Percentiles rank a stretch among this genome's conserved stretches.
Evolutionary conservation across 805 yeast genomes (phyloP).

Genomic region (Sugiyamaella mastotermitis): DNA sequence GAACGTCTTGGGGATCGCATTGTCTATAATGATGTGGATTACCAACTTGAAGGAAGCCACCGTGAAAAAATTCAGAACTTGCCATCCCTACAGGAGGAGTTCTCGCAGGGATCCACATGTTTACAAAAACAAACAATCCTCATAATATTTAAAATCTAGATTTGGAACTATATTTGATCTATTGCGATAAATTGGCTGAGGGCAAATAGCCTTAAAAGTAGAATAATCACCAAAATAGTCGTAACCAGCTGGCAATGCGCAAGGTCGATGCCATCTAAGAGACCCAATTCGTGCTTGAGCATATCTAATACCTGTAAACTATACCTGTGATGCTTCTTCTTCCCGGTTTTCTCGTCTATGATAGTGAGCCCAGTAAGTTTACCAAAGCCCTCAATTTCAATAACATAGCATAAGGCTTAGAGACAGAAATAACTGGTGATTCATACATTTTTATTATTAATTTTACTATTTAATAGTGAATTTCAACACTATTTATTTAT

Average conservation of each 20-base stretch:
- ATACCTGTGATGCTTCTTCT: too few species aligned
- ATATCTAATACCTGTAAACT: conserved; percentile 31
- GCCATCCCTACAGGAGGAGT: conserved; percentile 40
- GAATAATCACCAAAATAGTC: conserved; percentile 37
- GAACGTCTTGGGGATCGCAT: conserved; percentile 13
- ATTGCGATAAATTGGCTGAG: too few species aligned
- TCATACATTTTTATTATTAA: too few species aligned
- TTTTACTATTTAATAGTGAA: too few species aligned
- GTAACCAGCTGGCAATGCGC: conserved; percentile 29
- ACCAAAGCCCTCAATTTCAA: too few species aligned
- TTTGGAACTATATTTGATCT: too few species aligned
- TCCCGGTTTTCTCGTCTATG: too few species aligned
- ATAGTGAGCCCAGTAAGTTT: too few species aligned
- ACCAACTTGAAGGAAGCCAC: conserved; percentile 39
- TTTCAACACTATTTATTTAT: too few species aligned
- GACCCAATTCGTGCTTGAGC: conserved; percentile 31
- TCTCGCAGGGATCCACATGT: conserved; percentile 36
- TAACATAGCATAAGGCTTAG: too few species aligned
- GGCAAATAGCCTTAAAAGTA: conserved; percentile 32
- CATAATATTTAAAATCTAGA: conserved; percentile 27
- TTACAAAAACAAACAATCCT: conserved; percentile 32
- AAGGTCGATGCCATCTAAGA: conserved; percentile 32
- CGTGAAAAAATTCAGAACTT: conserved; percentile 37
- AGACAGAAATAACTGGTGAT: too few species aligned
- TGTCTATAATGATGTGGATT: conserved; percentile 17